Evolutionary conservation across 2,329 filamentous ascomycete genomes (phyloP).

Genomic region (Didymella exigua): DNA sequence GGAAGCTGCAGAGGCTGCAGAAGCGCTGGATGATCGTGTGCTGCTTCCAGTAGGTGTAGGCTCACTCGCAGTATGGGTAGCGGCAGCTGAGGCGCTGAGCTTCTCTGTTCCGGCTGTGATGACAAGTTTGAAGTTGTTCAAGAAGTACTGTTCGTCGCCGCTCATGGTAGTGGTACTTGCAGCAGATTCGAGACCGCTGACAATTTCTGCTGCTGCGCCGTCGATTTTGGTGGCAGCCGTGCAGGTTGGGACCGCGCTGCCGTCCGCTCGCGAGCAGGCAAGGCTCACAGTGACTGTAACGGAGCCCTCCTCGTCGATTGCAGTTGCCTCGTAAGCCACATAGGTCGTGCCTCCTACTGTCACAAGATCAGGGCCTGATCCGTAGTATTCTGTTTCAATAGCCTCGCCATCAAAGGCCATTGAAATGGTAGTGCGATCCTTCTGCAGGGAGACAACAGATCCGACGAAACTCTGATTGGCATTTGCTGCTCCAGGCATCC

Average conservation of each 20-base stretch:
- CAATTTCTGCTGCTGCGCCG: constrained; percentile 10
- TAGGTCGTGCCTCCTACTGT: constrained; percentile 30
- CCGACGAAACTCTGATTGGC: constrained; percentile 22
- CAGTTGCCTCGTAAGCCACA: constrained; percentile 20
- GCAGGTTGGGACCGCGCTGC: constrained; percentile 24
- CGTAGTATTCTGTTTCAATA: constrained; percentile 12
- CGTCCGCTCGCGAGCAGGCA: constrained; percentile 15
- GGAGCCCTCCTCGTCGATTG: constrained; percentile 5
- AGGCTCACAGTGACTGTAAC: constrained; percentile 17
- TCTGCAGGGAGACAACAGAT: constrained; percentile 29
- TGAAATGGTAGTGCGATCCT: constrained; percentile 29
- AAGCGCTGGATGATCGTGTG: constrained; percentile 7
- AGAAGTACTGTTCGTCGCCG: constrained; percentile 16
- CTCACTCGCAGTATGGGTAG: constrained; percentile 21
- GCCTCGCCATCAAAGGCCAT: constrained; percentile 13
- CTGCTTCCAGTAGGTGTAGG: constrained; percentile 22
- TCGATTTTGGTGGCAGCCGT: constrained; percentile 13
- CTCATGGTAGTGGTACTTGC: constrained; percentile 1
- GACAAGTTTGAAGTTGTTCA: constrained; percentile 28
- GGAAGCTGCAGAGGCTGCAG: background rate
- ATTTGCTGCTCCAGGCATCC: constrained; percentile 28
- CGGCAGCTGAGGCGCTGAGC: constrained; percentile 30
- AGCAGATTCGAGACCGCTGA: background rate
- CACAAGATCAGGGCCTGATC: constrained; percentile 7
- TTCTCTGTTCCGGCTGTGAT: constrained; percentile 39